Conservation (phyloP, 2,329 filamentous ascomycete genomes). For the Diaporthe humulicola region DNA sequence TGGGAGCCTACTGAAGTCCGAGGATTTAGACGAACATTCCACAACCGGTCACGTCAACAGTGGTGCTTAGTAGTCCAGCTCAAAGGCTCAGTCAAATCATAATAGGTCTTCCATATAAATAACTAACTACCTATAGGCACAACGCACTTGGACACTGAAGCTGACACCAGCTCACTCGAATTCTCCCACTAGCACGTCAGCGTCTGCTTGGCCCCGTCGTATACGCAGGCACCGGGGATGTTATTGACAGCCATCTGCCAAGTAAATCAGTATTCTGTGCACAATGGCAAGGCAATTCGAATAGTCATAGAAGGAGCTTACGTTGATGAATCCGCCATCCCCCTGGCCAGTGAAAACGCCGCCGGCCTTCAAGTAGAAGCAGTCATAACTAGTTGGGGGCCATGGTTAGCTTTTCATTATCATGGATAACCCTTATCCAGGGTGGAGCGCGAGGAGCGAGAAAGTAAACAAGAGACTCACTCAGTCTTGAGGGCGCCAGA, state of each 20-base stretch:
- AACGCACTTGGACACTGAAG: not conserved
- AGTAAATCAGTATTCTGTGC: not conserved
- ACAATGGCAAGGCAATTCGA: not conserved
- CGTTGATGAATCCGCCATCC: not conserved
- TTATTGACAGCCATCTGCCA: not conserved
- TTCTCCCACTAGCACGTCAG: not conserved
- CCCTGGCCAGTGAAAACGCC: not conserved
- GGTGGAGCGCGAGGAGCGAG: not conserved
- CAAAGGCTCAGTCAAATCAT: too few relatives aligned
- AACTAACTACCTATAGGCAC: too few relatives aligned
- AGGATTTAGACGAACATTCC: too few relatives aligned
- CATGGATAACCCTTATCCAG: not conserved
- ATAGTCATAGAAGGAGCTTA: not conserved
- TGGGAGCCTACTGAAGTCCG: too few relatives aligned
- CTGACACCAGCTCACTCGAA: not conserved
- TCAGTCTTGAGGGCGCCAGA: not conserved
- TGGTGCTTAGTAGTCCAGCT: too few relatives aligned
- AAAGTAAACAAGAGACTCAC: not conserved
- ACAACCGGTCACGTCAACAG: too few relatives aligned
- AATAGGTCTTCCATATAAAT: too few relatives aligned
- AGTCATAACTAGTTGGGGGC: not conserved
- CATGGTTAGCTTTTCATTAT: not conserved
- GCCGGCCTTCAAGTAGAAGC: not conserved
- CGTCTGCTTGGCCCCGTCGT: not conserved
- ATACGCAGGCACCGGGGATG: not conserved